Evolutionary conservation across 352 stramenopile species (phyloP).

Genomic region (Phytophthora cajani): DNA sequence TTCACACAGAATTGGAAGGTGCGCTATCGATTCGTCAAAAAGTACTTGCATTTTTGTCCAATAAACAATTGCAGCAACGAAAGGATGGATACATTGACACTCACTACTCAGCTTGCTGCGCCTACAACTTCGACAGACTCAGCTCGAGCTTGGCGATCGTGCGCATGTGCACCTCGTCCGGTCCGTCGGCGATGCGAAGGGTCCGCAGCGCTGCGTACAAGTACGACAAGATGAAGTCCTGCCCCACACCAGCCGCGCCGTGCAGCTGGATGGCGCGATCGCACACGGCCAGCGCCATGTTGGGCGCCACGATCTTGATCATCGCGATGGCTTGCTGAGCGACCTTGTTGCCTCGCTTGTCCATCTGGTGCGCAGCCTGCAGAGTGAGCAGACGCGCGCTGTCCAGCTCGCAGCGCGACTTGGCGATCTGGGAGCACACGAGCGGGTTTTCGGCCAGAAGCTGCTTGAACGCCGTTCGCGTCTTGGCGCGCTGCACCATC

Average conservation of each 20-base stretch:
- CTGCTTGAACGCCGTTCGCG: constrained; percentile 94
- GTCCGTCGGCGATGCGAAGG: constrained; percentile 96
- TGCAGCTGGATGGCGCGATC: constrained; percentile 93
- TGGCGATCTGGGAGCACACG: constrained; percentile 86
- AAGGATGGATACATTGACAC: constrained; percentile 11
- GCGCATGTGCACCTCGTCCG: constrained; percentile 97
- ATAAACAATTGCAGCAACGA: too few species aligned
- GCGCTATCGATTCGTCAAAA: not conserved
- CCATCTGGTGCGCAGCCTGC: constrained; percentile 91
- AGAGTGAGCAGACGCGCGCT: constrained; percentile 87
- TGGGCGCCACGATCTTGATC: constrained; percentile 97
- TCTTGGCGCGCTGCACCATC: constrained; percentile 90
- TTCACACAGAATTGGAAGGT: too few species aligned
- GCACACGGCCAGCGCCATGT: constrained; percentile 87
- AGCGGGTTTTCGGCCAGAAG: constrained; percentile 89
- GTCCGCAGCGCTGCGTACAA: constrained; percentile 92
- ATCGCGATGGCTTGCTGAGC: constrained; percentile 94
- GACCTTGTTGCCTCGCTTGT: constrained; percentile 84
- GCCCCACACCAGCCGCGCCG: constrained; percentile 83
- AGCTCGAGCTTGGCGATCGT: constrained; percentile 95
- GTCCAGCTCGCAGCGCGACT: constrained; percentile 83
- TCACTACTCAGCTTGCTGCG: constrained; percentile 18
- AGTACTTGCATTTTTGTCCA: not conserved
- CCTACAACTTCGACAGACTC: constrained; percentile 58
- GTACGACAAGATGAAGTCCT: constrained; percentile 95